These are phyloP conservation scores for Podaxis carcinomalis DNA, from an alignment of 768 basidiomycete genomes.

Conservation along the genomic window DNA sequence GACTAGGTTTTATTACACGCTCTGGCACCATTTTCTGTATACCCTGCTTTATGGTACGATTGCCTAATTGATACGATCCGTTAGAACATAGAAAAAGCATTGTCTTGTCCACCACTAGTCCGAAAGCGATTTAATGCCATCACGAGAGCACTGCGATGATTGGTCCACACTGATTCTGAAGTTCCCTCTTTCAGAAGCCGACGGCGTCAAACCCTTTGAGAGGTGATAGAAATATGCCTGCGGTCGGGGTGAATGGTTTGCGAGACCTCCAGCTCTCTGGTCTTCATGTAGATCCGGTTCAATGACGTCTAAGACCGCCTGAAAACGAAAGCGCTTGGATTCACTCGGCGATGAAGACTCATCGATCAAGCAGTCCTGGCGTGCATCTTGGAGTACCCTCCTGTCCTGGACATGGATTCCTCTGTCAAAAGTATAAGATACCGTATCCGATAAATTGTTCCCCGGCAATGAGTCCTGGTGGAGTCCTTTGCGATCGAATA, in stretches of 20 bases:
- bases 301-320: background rate
- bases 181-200: background rate
- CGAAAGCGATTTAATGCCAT: constrained; percentile 37
- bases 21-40: constrained; percentile 12
- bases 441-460: background rate
- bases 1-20: background rate
- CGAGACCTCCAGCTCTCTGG: background rate
- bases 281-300: background rate
- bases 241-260: constrained; percentile 29
- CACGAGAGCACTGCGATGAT: constrained; percentile 25
- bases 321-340: background rate
- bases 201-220: constrained; percentile 14
- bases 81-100: background rate
- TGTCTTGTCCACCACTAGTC: background rate
- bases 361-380: no score
- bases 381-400: background rate
- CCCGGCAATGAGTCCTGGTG: background rate
- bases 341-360: background rate
- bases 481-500: constrained; percentile 33
- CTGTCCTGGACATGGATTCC: background rate
- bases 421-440: background rate
- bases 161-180: background rate
- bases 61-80: background rate
- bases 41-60: background rate
- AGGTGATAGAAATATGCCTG: constrained; percentile 34